phyloP scores from a whole-genome alignment of 371 early-diverging fungal genomes.

The Dichotomocladium elegans region DNA sequence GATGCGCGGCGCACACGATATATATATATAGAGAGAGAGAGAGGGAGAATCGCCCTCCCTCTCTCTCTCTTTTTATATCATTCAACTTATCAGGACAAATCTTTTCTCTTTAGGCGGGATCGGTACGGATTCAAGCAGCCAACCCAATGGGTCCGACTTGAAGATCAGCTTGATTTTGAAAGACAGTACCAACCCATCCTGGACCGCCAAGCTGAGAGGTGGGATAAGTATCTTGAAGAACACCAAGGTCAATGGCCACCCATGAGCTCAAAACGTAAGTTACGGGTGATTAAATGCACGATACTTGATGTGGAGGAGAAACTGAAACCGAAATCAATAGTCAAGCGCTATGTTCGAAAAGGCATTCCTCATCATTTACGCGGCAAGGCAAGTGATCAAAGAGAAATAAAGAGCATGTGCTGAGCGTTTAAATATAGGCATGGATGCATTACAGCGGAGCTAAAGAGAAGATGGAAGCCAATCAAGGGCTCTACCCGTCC shows the following conservation, averaged over 20 bases:
- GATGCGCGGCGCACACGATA: neutral
- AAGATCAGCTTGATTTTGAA: constrained; percentile 50
- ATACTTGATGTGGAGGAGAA: neutral
- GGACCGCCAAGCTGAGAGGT: constrained; percentile 45
- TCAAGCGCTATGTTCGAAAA: constrained; percentile 70
- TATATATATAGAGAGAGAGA: neutral
- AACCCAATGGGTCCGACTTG: constrained; percentile 48
- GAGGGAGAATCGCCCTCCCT: too few relatives aligned
- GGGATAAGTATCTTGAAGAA: constrained; percentile 48
- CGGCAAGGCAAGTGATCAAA: constrained; percentile 44
- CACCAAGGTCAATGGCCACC: constrained; percentile 48
- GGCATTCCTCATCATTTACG: constrained; percentile 72
- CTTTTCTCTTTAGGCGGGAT: constrained; percentile 30
- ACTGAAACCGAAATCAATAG: constrained; percentile 20
- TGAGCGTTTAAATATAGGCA: constrained; percentile 28
- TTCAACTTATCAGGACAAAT: neutral
- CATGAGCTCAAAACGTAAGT: constrained; percentile 45
- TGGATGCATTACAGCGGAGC: constrained; percentile 87
- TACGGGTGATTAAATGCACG: too few relatives aligned
- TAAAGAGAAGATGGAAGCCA: constrained; percentile 46
- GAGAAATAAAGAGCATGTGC: neutral
- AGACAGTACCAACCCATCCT: constrained; percentile 44
- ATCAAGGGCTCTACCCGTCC: constrained; percentile 56
- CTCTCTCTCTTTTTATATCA: too few relatives aligned
- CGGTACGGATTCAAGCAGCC: constrained; percentile 62